phyloP scores from a whole-genome alignment of 2,329 filamentous ascomycete genomes.

The Diaporthe amygdali region DNA sequence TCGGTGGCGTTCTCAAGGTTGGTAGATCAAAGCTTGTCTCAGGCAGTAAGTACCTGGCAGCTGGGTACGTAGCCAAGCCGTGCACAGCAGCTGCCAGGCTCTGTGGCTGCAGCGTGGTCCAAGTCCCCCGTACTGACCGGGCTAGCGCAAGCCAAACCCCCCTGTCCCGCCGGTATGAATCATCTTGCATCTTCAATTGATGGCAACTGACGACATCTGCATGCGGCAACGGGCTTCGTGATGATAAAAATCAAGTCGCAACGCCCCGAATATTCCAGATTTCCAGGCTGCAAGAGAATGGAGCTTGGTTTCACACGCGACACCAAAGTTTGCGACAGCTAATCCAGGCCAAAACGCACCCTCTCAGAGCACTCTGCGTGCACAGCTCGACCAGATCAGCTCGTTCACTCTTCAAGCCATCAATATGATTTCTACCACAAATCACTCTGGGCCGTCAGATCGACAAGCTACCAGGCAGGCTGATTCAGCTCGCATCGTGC shows the following conservation, averaged over 20 bases:
- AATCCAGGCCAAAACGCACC: neutral
- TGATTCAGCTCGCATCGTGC: conserved; percentile 56
- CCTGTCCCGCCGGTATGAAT: conserved; percentile 12
- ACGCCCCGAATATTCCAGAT: no score
- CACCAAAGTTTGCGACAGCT: neutral
- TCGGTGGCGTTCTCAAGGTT: neutral
- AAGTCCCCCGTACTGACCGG: neutral
- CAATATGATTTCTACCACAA: conserved; percentile 21
- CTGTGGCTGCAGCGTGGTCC: neutral
- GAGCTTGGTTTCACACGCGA: neutral
- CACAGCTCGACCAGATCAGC: neutral
- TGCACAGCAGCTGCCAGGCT: no score
- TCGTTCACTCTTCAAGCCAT: neutral
- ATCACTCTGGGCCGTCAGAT: neutral
- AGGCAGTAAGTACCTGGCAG: no score
- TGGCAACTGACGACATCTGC: neutral
- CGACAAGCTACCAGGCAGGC: conserved; percentile 52
- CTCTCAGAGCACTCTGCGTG: neutral
- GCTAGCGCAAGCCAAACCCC: neutral
- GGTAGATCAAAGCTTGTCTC: neutral
- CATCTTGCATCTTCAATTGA: conserved; percentile 15
- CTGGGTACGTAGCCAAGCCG: no score
- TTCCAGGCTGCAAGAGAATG: neutral
- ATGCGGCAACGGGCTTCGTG: neutral
- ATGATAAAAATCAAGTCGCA: neutral